phyloP scores from a whole-genome alignment of 2,329 filamentous ascomycete genomes.

The Xylariales sp. region DNA sequence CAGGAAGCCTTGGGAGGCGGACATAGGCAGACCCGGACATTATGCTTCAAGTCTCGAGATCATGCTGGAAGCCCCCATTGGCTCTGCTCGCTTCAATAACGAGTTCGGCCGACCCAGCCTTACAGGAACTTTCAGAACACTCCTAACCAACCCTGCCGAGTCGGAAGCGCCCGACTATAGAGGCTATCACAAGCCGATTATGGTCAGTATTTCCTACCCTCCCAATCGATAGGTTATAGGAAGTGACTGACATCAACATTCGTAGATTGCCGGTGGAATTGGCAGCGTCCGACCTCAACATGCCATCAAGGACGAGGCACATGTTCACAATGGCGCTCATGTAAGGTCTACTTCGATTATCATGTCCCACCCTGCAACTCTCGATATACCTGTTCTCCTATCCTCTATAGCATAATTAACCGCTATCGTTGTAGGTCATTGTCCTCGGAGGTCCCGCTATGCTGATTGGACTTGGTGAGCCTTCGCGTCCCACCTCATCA shows the following conservation, averaged over 20 bases:
- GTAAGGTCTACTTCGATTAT: no score
- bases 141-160: conserved; percentile 63
- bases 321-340: conserved; percentile 83
- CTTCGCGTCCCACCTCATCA: no score
- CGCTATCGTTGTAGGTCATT: no score
- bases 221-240: no score
- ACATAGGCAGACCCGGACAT: conserved; percentile 84
- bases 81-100: conserved; percentile 94
- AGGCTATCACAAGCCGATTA: conserved; percentile 90
- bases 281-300: conserved; percentile 89
- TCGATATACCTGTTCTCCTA: no score
- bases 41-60: conserved; percentile 94
- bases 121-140: conserved; percentile 84
- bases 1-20: conserved; percentile 81
- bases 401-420: no score
- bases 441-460: conserved; percentile 95
- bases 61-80: conserved; percentile 95
- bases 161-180: conserved; percentile 50
- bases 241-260: not conserved
- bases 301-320: conserved; percentile 74
- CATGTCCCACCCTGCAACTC: no score
- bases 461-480: conserved; percentile 81
- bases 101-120: conserved; percentile 87
- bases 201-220: conserved; percentile 15
- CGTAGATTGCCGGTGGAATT: conserved; percentile 95